Base-by-base conservation (phyloP, 2,329 filamentous ascomycete species). In the Drechslerella dactyloides region DNA sequence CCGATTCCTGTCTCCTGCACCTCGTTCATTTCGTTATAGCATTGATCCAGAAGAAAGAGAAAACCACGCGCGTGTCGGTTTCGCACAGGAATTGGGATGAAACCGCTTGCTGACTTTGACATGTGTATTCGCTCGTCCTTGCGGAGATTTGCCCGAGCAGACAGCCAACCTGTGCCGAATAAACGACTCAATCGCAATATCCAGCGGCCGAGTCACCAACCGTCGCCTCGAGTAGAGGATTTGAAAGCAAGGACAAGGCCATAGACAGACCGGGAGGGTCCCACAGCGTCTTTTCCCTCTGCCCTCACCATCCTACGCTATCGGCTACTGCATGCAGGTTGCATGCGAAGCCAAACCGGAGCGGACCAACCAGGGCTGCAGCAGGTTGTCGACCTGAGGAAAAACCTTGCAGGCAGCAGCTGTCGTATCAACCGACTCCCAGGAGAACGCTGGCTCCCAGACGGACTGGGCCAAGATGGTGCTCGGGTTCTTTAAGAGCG, bases 401-500 rank as follows among this genome's bases (percentile, higher is more conserved):
- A 53, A 35, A 53, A 53, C 50, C 50, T 53, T 53, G 50, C 50
- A 53, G 30, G 50, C 23, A 17, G 19, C 46, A n/a, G 19, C 2
- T 7, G 19, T 4, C 17, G 46, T 19, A 21, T 33, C 27, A 33
- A 33, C 27, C 27, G 27, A 33, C 27, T 33, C 8, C 37, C 37
- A 42, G 37, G 5, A 21, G 5, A 48, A 21, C 5, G 40, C 59
- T 40, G 52, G 54, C 59, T 70, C 66, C 66, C 53, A 70, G 63
- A 70, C 27, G 27, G 27, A 33, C 8, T 33, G 27, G 37, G n/a
- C 5, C 4, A 17, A 48, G 44, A 72, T 72, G 68, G 68, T 72
- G n/a, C 68, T 72, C 13, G 27, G 53, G 50, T 72, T 72, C 56
- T 72, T 72, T 60, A 72, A 65, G 65, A 72, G 68, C 61, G 58